Evolutionary conservation across 768 basidiomycete species (phyloP), one percentile per base, ranked within the genome.

Genomic region (Lentinula sp.): DNA sequence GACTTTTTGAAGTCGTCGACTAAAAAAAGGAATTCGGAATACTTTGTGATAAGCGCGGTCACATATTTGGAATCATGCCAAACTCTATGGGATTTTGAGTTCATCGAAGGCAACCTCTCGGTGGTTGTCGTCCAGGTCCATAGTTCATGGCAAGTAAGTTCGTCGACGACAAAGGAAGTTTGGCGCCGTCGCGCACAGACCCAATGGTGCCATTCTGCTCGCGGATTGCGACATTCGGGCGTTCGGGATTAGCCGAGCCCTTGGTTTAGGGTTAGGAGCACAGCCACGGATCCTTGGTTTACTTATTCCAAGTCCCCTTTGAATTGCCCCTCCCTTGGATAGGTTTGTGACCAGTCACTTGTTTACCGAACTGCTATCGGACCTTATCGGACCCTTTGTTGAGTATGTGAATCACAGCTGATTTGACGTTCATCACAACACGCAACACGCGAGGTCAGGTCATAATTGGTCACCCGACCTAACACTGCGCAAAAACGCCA

Each of bases 141-240:
- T 53, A 18, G 32, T 53, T 37, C 11, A 34, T 18, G 3, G n/a
- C 13, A 2, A 45, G 16, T 37, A 23, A 53, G 10, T 1, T 32
- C 16, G 1, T 15, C n/a, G 52, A 32, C 23, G 34, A 34, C 34
- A 54, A 54, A 54, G 53, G 53, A 54, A 54, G 53, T 54, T 54
- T 54, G 53, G 37, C 53, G 53, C 53, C 37, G 53, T 40, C 11
- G 34, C 18, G 21, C 50, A 48, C 46, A 48, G 46, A 48, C 46
- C n/a, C 46, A 48, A 52, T 52, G 53, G 32, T 39, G 53, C 53
- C 34, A 54, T 54, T 54, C n/a, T 54, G 18, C 8, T 6, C 34
- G 4, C 37, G 18, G 21, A 54, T 54, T 54, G 53, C 53, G 53
- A 54, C 53, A 54, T 54, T 54, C 46, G 46, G 42, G 46, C 46